These are phyloP conservation scores for Suillus sp. DNA, from an alignment of 768 basidiomycete genomes.

Conservation along the genomic window DNA sequence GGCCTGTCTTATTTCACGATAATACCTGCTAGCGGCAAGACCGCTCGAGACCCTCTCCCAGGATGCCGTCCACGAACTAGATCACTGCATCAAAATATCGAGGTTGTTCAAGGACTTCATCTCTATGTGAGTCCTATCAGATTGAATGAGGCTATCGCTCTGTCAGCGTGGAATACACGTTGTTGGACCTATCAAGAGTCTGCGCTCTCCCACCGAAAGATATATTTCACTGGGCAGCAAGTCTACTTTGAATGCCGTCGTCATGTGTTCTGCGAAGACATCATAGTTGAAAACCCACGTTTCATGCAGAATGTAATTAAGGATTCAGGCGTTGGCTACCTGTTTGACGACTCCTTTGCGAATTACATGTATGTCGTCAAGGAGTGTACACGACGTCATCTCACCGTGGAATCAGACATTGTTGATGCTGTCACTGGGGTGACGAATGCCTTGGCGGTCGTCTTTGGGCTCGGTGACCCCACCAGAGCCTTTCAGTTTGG, in stretches of 20 bases:
- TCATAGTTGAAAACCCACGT: slow-evolving; percentile 24
- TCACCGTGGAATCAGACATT: neutral
- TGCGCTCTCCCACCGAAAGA: slow-evolving; percentile 21
- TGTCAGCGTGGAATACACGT: slow-evolving; percentile 22
- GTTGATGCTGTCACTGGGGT: neutral
- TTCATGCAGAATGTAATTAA: too few relatives aligned
- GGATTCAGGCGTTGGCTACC: too few relatives aligned
- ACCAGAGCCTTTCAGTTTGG: neutral
- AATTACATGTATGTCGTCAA: neutral
- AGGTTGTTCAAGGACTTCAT: slow-evolving; percentile 13
- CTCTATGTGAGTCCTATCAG: slow-evolving; percentile 19
- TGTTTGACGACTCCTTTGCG: neutral
- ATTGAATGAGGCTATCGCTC: slow-evolving; percentile 8
- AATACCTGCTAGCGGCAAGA: neutral
- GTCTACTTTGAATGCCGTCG: slow-evolving; percentile 24
- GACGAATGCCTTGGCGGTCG: neutral
- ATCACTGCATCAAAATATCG: neutral
- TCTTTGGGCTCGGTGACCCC: slow-evolving; percentile 2
- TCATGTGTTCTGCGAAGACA: slow-evolving; percentile 26
- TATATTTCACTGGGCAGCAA: slow-evolving; percentile 26
- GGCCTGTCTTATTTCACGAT: too few relatives aligned
- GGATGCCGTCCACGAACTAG: slow-evolving; percentile 7
- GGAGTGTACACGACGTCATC: neutral
- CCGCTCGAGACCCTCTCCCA: slow-evolving; percentile 3
- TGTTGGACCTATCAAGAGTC: slow-evolving; percentile 30